These are phyloP conservation scores for Geotrichum siamense DNA, from an alignment of 1,139 yeast genomes.

Conservation along the genomic window DNA sequence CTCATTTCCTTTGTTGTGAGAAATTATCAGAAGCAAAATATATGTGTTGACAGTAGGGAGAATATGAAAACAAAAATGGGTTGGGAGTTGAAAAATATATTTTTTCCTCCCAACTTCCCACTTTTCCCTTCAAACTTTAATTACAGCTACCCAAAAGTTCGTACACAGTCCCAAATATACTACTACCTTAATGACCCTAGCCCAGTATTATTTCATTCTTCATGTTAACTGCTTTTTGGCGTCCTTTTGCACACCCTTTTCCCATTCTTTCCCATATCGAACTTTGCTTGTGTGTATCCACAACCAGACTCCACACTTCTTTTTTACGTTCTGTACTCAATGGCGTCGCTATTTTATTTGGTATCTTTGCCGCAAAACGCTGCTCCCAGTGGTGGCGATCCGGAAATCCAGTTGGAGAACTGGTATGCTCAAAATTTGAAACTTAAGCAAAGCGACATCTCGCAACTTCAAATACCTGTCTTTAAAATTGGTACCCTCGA, in stretches of 20 bases:
- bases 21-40: too few relatives aligned
- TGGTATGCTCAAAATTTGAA: conserved; percentile 34
- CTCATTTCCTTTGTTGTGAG: too few relatives aligned
- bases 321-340: not conserved
- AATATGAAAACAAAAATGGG: too few relatives aligned
- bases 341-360: conserved; percentile 29
- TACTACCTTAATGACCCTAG: not conserved
- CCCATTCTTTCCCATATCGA: not conserved
- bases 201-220: too few relatives aligned
- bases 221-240: too few relatives aligned
- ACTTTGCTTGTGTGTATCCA: not conserved
- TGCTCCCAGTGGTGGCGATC: conserved; percentile 42
- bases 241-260: conserved; percentile 3
- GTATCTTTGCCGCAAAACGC: conserved; percentile 46
- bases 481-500: conserved; percentile 95
- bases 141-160: conserved; percentile 4
- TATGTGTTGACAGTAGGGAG: too few relatives aligned
- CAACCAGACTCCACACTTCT: not conserved
- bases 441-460: conserved; percentile 24
- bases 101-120: not conserved
- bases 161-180: conserved; percentile 7
- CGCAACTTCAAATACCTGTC: conserved; percentile 60
- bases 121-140: not conserved
- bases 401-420: conserved; percentile 34
- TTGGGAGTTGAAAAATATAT: too few relatives aligned